These are phyloP conservation scores for Trapa incisa DNA, from an alignment of 345 rosid genomes.

Conservation along the genomic window DNA sequence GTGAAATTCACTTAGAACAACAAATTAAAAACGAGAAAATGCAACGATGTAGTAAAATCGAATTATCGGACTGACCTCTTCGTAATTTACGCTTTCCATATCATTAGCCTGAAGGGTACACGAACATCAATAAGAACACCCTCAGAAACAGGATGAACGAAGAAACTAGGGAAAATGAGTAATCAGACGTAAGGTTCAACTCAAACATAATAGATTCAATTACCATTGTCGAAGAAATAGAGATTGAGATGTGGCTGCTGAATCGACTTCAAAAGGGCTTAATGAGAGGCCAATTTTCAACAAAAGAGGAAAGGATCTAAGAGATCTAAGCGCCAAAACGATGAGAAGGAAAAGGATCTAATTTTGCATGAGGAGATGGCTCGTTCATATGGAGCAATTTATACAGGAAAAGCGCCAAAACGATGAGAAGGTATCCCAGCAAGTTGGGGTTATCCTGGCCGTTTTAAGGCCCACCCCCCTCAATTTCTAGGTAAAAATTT, in stretches of 20 bases:
- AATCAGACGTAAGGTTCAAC: background rate
- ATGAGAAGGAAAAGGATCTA: background rate
- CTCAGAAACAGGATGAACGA: background rate
- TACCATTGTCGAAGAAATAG: background rate
- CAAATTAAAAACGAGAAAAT: background rate
- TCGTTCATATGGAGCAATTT: background rate
- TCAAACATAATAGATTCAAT: background rate
- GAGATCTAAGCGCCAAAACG: background rate
- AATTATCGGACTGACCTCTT: conserved; percentile 10
- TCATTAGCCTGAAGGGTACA: conserved; percentile 7
- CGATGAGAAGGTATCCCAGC: background rate
- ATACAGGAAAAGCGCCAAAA: background rate
- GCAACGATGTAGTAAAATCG: background rate
- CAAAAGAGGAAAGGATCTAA: background rate
- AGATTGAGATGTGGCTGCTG: background rate
- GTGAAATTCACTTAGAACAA: background rate
- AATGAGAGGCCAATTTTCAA: background rate
- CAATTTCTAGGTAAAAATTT: too few species aligned
- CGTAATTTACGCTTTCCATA: conserved; percentile 1
- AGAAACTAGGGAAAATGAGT: background rate
- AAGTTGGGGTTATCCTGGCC: background rate
- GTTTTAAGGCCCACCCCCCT: background rate
- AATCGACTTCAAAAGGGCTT: background rate
- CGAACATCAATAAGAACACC: background rate
- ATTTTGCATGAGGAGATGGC: background rate